A percentile compares a stretch with the other conserved stretches of the same genome.
Evolutionary conservation across 1,139 yeast genomes (phyloP).

Genomic region (Pichia sp.): DNA sequence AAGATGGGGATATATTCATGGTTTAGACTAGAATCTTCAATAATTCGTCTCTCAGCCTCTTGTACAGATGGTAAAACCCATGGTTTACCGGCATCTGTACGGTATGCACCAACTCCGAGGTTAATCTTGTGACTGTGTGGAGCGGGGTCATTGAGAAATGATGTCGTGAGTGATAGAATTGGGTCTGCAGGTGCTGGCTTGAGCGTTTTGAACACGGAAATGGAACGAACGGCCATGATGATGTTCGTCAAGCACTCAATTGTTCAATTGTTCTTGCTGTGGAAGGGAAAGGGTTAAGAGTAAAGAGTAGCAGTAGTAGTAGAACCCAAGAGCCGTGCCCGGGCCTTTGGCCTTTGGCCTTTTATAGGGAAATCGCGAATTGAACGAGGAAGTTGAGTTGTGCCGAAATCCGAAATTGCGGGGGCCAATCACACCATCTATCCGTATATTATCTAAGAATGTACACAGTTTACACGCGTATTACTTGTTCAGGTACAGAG

Average conservation of each 20-base stretch:
- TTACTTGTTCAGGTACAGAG: conserved; percentile 65
- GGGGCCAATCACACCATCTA: no score
- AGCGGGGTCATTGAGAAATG: conserved; percentile 47
- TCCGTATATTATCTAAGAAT: no score
- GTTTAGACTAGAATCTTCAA: conserved; percentile 37
- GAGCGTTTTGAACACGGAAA: conserved; percentile 3
- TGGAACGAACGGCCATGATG: not conserved
- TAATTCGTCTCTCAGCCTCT: conserved; percentile 46
- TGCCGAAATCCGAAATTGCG: no score
- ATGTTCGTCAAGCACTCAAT: no score
- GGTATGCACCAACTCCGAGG: conserved; percentile 88
- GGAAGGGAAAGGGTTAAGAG: no score
- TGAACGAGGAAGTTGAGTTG: no score
- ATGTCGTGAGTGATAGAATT: conserved; percentile 60
- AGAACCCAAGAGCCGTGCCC: no score
- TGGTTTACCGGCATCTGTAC: conserved; percentile 78
- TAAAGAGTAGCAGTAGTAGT: no score
- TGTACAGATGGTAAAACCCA: conserved; percentile 82
- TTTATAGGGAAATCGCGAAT: no score
- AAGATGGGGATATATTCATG: conserved; percentile 53
- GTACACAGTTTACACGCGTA: no score
- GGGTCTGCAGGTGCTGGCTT: conserved; percentile 61
- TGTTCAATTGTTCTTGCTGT: no score
- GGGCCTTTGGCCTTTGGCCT: no score
- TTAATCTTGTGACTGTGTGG: conserved; percentile 57